Conservation (phyloP, 2,329 filamentous ascomycete genomes). For the Cladorrhinum sp. region DNA sequence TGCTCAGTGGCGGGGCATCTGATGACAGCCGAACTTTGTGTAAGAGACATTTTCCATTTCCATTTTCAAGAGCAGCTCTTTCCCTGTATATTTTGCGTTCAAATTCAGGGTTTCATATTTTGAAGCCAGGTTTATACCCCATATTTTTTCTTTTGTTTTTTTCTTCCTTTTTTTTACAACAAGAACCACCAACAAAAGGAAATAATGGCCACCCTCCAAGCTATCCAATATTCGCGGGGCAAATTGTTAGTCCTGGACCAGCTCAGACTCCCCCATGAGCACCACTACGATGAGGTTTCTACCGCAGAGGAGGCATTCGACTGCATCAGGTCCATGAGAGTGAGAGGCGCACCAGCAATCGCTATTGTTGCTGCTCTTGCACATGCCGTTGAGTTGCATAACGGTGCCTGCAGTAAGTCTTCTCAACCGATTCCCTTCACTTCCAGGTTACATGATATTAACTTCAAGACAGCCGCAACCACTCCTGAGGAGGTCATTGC, state of each 20-base stretch:
- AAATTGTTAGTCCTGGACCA: conserved; percentile 77
- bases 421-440: no score
- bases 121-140: neutral
- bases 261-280: conserved; percentile 75
- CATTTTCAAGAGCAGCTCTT: neutral
- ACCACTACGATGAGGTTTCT: conserved; percentile 70
- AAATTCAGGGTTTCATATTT: neutral
- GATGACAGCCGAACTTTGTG: conserved; percentile 4
- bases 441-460: no score
- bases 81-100: neutral
- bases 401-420: conserved; percentile 45
- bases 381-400: conserved; percentile 77
- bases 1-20: conserved; percentile 9
- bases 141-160: neutral
- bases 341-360: conserved; percentile 84
- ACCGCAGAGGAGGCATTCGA: conserved; percentile 75
- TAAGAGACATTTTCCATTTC: conserved; percentile 16
- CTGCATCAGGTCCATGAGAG: conserved; percentile 76
- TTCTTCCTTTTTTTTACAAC: no score
- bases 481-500: conserved; percentile 57
- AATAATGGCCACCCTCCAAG: conserved; percentile 63
- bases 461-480: conserved; percentile 35
- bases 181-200: neutral
- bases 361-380: conserved; percentile 94
- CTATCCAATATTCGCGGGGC: conserved; percentile 72